Conservation (phyloP, 768 basidiomycete species). For the Leccinum obscurum region DNA sequence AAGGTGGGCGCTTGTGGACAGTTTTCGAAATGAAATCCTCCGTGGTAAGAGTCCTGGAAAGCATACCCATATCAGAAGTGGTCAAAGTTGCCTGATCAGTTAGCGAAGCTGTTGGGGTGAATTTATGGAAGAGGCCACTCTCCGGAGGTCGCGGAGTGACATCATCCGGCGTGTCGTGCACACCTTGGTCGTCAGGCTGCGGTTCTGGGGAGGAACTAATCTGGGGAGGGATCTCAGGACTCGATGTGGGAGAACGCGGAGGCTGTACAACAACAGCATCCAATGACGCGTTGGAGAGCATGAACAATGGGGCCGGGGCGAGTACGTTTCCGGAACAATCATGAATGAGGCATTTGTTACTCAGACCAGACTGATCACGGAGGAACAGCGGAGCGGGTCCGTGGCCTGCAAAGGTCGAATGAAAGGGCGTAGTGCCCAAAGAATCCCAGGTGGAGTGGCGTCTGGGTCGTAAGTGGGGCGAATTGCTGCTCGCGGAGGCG, state of each 20-base stretch:
- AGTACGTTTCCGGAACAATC: conserved; percentile 9
- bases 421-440: conserved; percentile 6
- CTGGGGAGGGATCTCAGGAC: conserved; percentile 9
- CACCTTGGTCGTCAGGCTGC: conserved; percentile 6
- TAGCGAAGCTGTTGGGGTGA: conserved; percentile 7
- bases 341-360: not conserved
- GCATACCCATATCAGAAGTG: not conserved
- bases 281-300: conserved; percentile 12
- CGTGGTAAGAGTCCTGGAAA: not conserved
- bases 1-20: conserved; percentile 5
- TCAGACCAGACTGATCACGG: conserved; percentile 10
- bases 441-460: conserved; percentile 28
- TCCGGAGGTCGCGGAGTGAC: conserved; percentile 19
- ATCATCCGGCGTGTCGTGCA: conserved; percentile 11
- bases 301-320: conserved; percentile 18
- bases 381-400: conserved; percentile 13
- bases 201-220: conserved; percentile 1
- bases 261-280: conserved; percentile 10
- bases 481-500: conserved; percentile 25
- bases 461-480: conserved; percentile 20
- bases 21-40: conserved; percentile 3
- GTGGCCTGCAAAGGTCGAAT: conserved; percentile 14
- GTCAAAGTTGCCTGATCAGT: conserved; percentile 2
- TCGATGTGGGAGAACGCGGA: conserved; percentile 4
- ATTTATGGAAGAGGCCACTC: conserved; percentile 10